Base-by-base conservation (phyloP, 805 yeast species). In the Yarrowia porcina region DNA sequence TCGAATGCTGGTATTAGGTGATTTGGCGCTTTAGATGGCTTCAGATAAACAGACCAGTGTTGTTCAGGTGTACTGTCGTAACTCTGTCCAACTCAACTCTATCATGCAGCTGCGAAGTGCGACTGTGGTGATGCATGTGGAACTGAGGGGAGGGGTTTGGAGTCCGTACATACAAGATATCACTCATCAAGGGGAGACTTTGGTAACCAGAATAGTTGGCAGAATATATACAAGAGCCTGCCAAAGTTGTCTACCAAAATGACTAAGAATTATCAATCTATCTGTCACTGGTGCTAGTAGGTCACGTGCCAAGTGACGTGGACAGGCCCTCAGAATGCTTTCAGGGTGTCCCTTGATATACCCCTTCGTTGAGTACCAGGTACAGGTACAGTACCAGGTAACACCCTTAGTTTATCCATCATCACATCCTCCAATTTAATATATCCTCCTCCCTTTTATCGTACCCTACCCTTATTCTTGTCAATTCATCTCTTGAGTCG, bases 91-190 rank as follows among this genome's bases (percentile, higher is more conserved):
- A 30, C 27, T 18, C 56, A 49, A 49, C 56, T 49, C 10, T 49
- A 49, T 49, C 56, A 30, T 49, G 56, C 56, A 49, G 56, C 56
- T 49, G 21, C 56, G 28, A 32, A 32, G 56, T 49, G 56, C 21
- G 56, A n/a, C n/a, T 13, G 30, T 44, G 52, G 30, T 17, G 52
- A 45, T 30, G 52, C 52, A 45, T 30, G 52, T 30, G 36, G 18
- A 30, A 30, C 36, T 25, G 33, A 28, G 30, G 27, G 13, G 41
- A 4, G 21, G 41, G 41, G 41, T 36, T 15, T 9, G 8, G 11
- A 4, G n/a, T 2, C 15, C 7, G 15, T 17, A 18, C 41, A 25
- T 25, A 25, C 28, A 8, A 25, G 8, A 25, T 25, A 25, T 25
- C 28, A 25, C 28, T 25, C 28, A 25, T 25, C 28, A 25, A n/a